Evolutionary conservation across 768 basidiomycete species (phyloP).

Genomic region (Nidula microcarpa): DNA sequence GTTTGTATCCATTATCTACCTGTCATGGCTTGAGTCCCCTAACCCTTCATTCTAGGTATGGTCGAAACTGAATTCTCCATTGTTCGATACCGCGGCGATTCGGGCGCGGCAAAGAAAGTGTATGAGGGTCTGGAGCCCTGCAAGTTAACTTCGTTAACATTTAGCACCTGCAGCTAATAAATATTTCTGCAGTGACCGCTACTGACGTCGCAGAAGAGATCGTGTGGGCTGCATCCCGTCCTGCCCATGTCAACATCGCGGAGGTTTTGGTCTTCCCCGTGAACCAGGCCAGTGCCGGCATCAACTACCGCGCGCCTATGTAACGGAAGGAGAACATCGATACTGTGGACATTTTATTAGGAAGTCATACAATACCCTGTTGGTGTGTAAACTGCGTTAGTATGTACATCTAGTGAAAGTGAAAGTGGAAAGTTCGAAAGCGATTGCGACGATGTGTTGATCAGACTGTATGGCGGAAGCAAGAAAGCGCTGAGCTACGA

Average conservation of each 20-base stretch:
- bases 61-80: constrained; percentile 81
- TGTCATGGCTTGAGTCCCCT: constrained; percentile 8
- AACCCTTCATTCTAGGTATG: constrained; percentile 20
- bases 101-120: constrained; percentile 77
- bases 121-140: constrained; percentile 87
- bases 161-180: constrained; percentile 1
- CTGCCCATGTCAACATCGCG: constrained; percentile 89
- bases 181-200: constrained; percentile 54
- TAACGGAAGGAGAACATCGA: not conserved
- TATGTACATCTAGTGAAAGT: no score
- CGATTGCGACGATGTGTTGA: no score
- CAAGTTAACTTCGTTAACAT: constrained; percentile 34
- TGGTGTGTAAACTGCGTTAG: no score
- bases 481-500: not conserved
- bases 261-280: constrained; percentile 76
- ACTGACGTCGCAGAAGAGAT: constrained; percentile 97
- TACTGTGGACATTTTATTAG: not conserved
- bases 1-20: constrained; percentile 30
- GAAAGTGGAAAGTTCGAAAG: no score
- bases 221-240: constrained; percentile 92
- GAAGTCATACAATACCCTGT: not conserved
- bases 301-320: constrained; percentile 52
- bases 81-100: constrained; percentile 85
- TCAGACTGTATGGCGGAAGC: not conserved
- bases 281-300: constrained; percentile 70